Base-by-base conservation (phyloP, 2,329 filamentous ascomycete species). In the Ceratocystiopsis minuta region DNA sequence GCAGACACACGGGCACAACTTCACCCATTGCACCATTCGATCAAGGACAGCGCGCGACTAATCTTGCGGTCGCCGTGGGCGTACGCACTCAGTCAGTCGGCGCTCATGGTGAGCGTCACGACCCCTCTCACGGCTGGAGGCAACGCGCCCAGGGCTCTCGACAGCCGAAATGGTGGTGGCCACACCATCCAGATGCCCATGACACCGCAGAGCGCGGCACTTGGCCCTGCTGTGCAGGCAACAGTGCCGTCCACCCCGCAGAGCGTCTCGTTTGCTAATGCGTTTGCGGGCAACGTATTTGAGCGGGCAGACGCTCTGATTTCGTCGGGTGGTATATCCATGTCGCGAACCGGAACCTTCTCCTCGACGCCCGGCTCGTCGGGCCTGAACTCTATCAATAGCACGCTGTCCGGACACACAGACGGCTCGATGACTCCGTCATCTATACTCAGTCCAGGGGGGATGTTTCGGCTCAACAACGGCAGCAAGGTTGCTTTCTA, bases 201-300 rank as follows among this genome's bases (percentile, higher is more conserved):
- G 53, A 95, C 87, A 1, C 87, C 88, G 9, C 71, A 94, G 47
- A 90, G 83, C 51, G 87, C 86, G 15, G 87, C 87, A 2, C 67
- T 95, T 6, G 88, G 87, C 0, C 85, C 87, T 6, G 87, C 87
- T 16, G 83, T 86, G 42, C 86, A 93, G 59, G 86, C 87, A 1
- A 95, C 85, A 0, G 78, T 94, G 12, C 81, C 84, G 4, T 82
- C 72, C 3, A 83, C 75, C 0, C 75, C 75, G 11, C 66, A 74
- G 53, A 72, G 64, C 45, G 66, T 61, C 2, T 70, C 69, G 1
- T 75, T 76, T 51, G 64, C 65, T 9, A 60, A 61, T 15, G 64
- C 67, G 1, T 74, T 76, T 46, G 61, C 64, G 2, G 69, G 71
- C 12, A 65, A 72, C 48, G 68, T 75, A n/a, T 75, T 75, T 53